Conservation (phyloP, 2,329 filamentous ascomycete genomes). For the Exophiala sideris region DNA sequence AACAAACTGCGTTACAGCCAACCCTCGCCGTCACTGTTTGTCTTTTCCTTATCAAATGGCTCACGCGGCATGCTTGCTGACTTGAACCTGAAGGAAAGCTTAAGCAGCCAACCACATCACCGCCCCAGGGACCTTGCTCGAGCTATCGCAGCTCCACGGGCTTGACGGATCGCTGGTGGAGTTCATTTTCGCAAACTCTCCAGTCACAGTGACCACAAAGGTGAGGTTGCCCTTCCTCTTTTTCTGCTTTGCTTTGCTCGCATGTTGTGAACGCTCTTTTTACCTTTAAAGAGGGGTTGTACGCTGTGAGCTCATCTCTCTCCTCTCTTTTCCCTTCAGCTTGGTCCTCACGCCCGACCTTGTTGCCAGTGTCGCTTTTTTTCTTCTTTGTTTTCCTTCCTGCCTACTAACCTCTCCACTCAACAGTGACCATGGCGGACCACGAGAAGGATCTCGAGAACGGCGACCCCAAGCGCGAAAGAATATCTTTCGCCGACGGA, state of each 20-base stretch:
- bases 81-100: constrained; percentile 29
- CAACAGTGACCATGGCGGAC: constrained; percentile 28
- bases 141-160: constrained; percentile 30
- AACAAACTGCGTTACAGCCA: constrained; percentile 14
- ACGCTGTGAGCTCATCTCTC: constrained; percentile 24
- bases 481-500: constrained; percentile 31
- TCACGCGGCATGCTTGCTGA: constrained; percentile 30
- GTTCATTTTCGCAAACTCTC: constrained; percentile 24
- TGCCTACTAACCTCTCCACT: constrained; percentile 30
- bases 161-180: constrained; percentile 30
- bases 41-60: constrained; percentile 28
- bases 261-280: constrained; percentile 28
- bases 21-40: constrained; percentile 9
- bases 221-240: constrained; percentile 25
- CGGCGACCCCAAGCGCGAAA: constrained; percentile 30
- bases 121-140: constrained; percentile 22
- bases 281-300: constrained; percentile 30
- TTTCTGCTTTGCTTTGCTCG: constrained; percentile 22
- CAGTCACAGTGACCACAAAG: constrained; percentile 24
- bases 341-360: constrained; percentile 30
- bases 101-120: constrained; percentile 30
- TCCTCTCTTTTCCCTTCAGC: constrained; percentile 27
- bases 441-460: constrained; percentile 31
- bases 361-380: constrained; percentile 25
- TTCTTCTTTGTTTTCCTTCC: constrained; percentile 25